Conservation (phyloP, 140 eudicot species). For the Oenanthe javanica region DNA sequence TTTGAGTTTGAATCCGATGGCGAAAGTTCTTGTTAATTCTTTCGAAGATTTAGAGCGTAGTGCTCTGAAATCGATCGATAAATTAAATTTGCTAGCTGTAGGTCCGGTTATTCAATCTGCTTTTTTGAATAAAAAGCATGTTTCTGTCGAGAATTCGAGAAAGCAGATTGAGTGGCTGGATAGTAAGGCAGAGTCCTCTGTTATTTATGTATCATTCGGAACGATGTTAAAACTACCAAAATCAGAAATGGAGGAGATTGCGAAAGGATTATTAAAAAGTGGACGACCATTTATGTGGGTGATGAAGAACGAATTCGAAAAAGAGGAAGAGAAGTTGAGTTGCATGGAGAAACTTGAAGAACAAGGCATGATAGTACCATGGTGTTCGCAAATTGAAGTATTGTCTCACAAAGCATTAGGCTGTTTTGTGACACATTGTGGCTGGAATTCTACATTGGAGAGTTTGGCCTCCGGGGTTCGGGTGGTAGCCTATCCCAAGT, state of each 20-base stretch:
- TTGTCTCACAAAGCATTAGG: constrained; percentile 5
- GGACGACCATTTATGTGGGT: constrained; percentile 46
- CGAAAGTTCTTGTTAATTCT: constrained; percentile 10
- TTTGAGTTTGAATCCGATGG: neutral
- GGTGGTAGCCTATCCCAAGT: constrained; percentile 37
- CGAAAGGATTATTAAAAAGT: constrained; percentile 26
- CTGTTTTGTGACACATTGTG: neutral
- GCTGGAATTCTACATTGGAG: constrained; percentile 10
- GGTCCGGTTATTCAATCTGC: constrained; percentile 20
- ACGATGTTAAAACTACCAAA: constrained; percentile 19
- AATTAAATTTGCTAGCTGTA: neutral
- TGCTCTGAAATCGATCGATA: neutral
- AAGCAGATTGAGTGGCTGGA: constrained; percentile 40
- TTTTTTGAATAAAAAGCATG: constrained; percentile 1
- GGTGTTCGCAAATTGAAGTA: neutral
- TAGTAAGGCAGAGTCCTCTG: constrained; percentile 27
- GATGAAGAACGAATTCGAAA: constrained; percentile 9
- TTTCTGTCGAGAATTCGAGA: constrained; percentile 15
- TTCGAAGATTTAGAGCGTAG: neutral
- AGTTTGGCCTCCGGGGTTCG: constrained; percentile 46
- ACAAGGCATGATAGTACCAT: neutral
- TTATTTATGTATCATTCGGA: constrained; percentile 59
- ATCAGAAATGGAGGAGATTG: constrained; percentile 43
- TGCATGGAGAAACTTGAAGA: constrained; percentile 11
- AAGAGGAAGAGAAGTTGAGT: constrained; percentile 6